Evolutionary conservation across 2,329 filamentous ascomycete genomes (phyloP).

Genomic region (Aspergillus sp.): DNA sequence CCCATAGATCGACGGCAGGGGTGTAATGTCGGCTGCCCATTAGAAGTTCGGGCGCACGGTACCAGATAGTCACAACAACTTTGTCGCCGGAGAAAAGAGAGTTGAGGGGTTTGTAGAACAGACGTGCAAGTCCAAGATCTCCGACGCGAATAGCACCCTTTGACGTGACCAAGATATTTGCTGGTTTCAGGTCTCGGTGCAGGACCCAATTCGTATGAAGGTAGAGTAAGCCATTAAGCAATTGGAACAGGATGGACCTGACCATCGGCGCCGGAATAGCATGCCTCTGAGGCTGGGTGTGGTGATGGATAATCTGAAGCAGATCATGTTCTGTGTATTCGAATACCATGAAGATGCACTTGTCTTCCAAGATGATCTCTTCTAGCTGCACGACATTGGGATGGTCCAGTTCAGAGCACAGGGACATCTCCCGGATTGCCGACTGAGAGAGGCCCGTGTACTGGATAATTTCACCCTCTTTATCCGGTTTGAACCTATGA

Average conservation of each 20-base stretch:
- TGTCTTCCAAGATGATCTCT: slow-evolving; percentile 96
- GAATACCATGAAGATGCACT: slow-evolving; percentile 99
- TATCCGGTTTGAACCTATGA: slow-evolving; percentile 84
- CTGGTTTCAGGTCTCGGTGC: slow-evolving; percentile 93
- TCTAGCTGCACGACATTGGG: slow-evolving; percentile 85
- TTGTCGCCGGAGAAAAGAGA: slow-evolving; percentile 93
- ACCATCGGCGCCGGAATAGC: slow-evolving; percentile 86
- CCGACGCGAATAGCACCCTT: slow-evolving; percentile 89
- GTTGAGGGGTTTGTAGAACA: slow-evolving; percentile 92
- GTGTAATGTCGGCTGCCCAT: slow-evolving; percentile 95
- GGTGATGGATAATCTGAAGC: slow-evolving; percentile 96
- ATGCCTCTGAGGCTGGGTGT: slow-evolving; percentile 83
- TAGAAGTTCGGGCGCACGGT: slow-evolving; percentile 89
- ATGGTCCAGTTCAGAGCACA: slow-evolving; percentile 89
- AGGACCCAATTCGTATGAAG: slow-evolving; percentile 96
- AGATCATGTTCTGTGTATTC: slow-evolving; percentile 98
- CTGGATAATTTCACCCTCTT: slow-evolving; percentile 89
- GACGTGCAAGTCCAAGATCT: slow-evolving; percentile 83
- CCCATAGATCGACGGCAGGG: slow-evolving; percentile 95
- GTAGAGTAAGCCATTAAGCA: slow-evolving; percentile 92
- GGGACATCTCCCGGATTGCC: slow-evolving; percentile 93
- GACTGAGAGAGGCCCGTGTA: slow-evolving; percentile 98
- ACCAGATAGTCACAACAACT: slow-evolving; percentile 99
- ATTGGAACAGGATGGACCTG: slow-evolving; percentile 92
- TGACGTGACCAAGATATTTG: slow-evolving; percentile 98